Conservation (phyloP, 108 stramenopile species). For the Skeletonema tropicum region DNA sequence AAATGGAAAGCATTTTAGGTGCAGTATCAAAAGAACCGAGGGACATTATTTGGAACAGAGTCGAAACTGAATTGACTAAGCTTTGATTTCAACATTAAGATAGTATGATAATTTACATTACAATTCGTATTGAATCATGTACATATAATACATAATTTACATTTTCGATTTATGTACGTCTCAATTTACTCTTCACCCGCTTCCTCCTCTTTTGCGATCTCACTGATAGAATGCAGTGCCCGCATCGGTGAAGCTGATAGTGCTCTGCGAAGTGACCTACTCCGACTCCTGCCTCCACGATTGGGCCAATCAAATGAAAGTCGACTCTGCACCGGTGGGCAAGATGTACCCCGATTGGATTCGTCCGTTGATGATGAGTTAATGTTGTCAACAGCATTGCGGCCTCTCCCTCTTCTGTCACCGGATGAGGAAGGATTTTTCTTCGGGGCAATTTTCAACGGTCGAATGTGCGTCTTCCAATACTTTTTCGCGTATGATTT, state of each 20-base stretch:
- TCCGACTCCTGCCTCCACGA: constrained; percentile 35
- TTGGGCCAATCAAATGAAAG: constrained; percentile 23
- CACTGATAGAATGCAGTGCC: constrained; percentile 37
- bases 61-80: background rate
- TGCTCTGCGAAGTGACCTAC: constrained; percentile 39
- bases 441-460: constrained; percentile 23
- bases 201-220: constrained; percentile 41
- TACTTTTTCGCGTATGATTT: constrained; percentile 52
- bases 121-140: background rate
- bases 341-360: constrained; percentile 20
- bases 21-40: background rate
- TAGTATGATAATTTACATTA: background rate
- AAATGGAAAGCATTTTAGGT: background rate
- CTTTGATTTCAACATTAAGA: background rate
- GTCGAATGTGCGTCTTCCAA: constrained; percentile 48
- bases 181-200: constrained; percentile 20
- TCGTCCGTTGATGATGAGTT: constrained; percentile 20
- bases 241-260: constrained; percentile 45
- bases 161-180: background rate
- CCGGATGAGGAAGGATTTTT: background rate
- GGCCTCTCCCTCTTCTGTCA: constrained; percentile 29
- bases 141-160: background rate
- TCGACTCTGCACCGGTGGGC: constrained; percentile 34
- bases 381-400: constrained; percentile 26
- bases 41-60: background rate